Evolutionary conservation across 140 eudicot genomes (phyloP), one percentile per base, ranked within the genome.

Genomic region (Bidens hawaiensis): DNA sequence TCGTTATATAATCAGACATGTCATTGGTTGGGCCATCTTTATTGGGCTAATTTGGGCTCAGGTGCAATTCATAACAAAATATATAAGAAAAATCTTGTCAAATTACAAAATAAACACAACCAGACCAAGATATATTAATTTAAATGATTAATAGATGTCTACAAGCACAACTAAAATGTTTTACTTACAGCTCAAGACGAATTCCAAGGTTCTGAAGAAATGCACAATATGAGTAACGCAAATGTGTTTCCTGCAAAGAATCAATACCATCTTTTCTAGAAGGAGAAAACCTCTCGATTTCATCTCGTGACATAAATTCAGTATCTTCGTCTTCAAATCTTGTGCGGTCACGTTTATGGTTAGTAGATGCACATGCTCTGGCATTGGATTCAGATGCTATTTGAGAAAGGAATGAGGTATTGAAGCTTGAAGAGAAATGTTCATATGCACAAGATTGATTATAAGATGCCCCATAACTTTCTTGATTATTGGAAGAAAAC

Each of bases 241-340:
- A 56, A 54, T 79, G 87, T 15, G 89, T 78, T 68, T 93, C 99
- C 50, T 93, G 94, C 63, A 77, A 12, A 9, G 75, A 85, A 75
- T 85, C 95, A 67, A 93, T 93, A 31, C 99, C 99, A 81, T 93
- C 99, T 73, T 88, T 93, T 78, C 99, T 83, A 22, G 99, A 93
- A 16, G 99, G 96, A 38, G 99, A 88, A 76, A 81, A 76, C 76
- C 81, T 82, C 83, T 93, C 99, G 66, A 93, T 88, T 67, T 93
- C 85, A 70, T 88, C 96, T 64, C 82, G 83, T 12, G 99, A 82
- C 89, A 88, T 70, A 68, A 93, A 85, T 31, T 82, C 76, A 51
- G 73, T 69, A 18, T 85, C 84, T n/a, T 77, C 86, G 31, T 80
- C 87, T 78, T 87, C 96, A 63, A 82, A 77, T 43, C 28, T 43